Evolutionary conservation across 108 stramenopile genomes (phyloP).

Genomic region (Aurantiochytrium sp.): DNA sequence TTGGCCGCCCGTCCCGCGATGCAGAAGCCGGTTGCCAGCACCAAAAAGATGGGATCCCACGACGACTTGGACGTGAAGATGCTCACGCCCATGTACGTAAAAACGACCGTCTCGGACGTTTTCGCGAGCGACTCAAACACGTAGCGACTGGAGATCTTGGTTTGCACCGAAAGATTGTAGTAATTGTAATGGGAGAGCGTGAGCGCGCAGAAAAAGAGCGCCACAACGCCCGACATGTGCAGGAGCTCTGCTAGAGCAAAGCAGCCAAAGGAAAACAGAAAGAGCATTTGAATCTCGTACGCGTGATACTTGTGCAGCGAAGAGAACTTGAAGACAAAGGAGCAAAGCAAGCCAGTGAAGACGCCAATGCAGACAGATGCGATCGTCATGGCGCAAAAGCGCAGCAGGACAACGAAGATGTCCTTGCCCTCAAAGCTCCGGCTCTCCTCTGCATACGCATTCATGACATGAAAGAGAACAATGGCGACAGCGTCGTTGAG

Average conservation of each 20-base stretch:
- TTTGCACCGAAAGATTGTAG: conserved; percentile 74
- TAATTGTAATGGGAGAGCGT: conserved; percentile 86
- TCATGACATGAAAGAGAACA: conserved; percentile 87
- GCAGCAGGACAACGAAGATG: conserved; percentile 53
- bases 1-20: conserved; percentile 70
- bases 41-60: conserved; percentile 64
- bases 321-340: conserved; percentile 77
- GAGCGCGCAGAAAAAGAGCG: conserved; percentile 86
- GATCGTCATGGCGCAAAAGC: conserved; percentile 59
- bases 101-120: conserved; percentile 83
- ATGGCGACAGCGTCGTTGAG: conserved; percentile 96
- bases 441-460: conserved; percentile 55
- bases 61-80: conserved; percentile 79
- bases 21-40: conserved; percentile 72
- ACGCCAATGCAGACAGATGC: conserved; percentile 73
- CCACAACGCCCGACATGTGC: conserved; percentile 84
- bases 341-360: conserved; percentile 66
- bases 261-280: conserved; percentile 84
- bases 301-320: conserved; percentile 70
- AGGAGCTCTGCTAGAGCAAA: conserved; percentile 82
- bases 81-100: conserved; percentile 92
- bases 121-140: conserved; percentile 83
- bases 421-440: neutral
- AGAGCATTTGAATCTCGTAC: conserved; percentile 80
- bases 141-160: conserved; percentile 76